Percentiles rank a stretch among this genome's conserved stretches.
These are phyloP conservation scores for Eutypa lata DNA, from an alignment of 2,329 filamentous ascomycete species.

Conservation along the genomic window DNA sequence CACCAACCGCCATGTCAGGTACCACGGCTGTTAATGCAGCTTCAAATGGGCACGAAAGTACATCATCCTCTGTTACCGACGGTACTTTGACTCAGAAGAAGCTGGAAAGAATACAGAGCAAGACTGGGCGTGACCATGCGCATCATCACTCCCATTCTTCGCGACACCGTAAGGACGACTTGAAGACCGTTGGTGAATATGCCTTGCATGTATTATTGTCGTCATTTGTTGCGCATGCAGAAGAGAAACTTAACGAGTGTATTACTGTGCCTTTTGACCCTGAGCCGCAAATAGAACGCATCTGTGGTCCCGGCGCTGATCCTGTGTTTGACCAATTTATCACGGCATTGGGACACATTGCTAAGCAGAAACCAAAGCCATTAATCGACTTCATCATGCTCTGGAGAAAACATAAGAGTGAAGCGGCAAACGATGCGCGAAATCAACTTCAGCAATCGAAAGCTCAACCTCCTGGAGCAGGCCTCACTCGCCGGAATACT, in stretches of 20 bases:
- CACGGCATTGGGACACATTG: slow-evolving; percentile 88
- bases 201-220: slow-evolving; percentile 95
- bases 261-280: slow-evolving; percentile 75
- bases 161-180: slow-evolving; percentile 67
- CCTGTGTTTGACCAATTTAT: slow-evolving; percentile 91
- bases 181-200: slow-evolving; percentile 96
- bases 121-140: slow-evolving; percentile 66
- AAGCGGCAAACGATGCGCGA: slow-evolving; percentile 72
- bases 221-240: slow-evolving; percentile 94
- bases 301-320: slow-evolving; percentile 89
- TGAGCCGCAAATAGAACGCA: slow-evolving; percentile 79
- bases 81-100: slow-evolving; percentile 46
- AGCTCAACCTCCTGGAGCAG: slow-evolving; percentile 36
- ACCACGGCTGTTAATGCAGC: slow-evolving; percentile 30
- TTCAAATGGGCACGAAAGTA: slow-evolving; percentile 39
- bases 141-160: slow-evolving; percentile 77
- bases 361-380: slow-evolving; percentile 88
- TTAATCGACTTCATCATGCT: slow-evolving; percentile 97
- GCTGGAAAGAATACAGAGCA: slow-evolving; percentile 62
- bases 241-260: slow-evolving; percentile 90
- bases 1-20: slow-evolving; percentile 47
- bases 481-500: slow-evolving; percentile 68
- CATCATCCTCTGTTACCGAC: slow-evolving; percentile 40
- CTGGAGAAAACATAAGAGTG: slow-evolving; percentile 95
- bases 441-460: slow-evolving; percentile 53